phyloP scores from a whole-genome alignment of 2,329 filamentous ascomycete species.

The Cladorrhinum sp. region DNA sequence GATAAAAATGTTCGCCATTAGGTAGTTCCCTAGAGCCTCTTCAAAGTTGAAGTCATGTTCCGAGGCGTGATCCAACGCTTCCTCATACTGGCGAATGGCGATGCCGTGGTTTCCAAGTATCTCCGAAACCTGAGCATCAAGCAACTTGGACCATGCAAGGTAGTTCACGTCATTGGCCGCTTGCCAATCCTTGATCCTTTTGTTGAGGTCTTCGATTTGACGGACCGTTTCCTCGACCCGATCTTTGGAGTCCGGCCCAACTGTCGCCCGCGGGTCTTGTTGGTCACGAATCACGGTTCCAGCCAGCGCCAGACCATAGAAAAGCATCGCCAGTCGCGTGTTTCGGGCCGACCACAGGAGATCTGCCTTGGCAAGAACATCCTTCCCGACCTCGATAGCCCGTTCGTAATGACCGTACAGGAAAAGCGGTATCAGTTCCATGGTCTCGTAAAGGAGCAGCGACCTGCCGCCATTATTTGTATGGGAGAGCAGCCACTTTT shows the following conservation, averaged over 20 bases:
- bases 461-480: constrained; percentile 61
- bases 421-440: constrained; percentile 61
- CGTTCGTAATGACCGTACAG: constrained; percentile 61
- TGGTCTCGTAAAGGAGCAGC: constrained; percentile 64
- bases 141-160: constrained; percentile 62
- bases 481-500: constrained; percentile 53
- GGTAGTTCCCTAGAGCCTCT: constrained; percentile 68
- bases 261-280: constrained; percentile 45
- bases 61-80: constrained; percentile 67
- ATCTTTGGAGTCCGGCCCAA: constrained; percentile 37
- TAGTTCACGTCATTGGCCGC: constrained; percentile 68
- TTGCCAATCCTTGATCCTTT: constrained; percentile 62
- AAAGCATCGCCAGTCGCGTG: constrained; percentile 55
- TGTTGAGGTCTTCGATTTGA: constrained; percentile 53
- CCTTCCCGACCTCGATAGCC: constrained; percentile 55
- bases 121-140: constrained; percentile 68
- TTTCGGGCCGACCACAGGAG: constrained; percentile 60
- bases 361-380: constrained; percentile 45
- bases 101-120: constrained; percentile 53
- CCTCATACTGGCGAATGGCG: constrained; percentile 65
- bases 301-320: constrained; percentile 57
- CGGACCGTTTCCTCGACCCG: constrained; percentile 48
- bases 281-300: constrained; percentile 49
- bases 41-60: constrained; percentile 66
- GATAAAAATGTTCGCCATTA: constrained; percentile 70